phyloP scores from a whole-genome alignment of 2,329 filamentous ascomycete genomes.

The Akanthomyces uredinophilus region DNA sequence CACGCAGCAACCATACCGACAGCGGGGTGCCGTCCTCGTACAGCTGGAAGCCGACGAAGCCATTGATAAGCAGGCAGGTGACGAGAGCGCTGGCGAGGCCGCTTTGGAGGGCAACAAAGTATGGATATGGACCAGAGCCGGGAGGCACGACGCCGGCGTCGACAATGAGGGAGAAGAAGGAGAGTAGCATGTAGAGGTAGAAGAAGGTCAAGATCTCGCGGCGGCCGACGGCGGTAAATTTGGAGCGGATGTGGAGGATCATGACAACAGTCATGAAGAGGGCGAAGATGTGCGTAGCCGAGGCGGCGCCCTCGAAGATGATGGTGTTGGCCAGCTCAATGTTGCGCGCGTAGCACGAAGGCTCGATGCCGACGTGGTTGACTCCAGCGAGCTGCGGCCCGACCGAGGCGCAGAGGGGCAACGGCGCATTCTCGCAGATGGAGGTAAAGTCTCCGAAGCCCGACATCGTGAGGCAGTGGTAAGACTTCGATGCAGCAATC shows the following conservation, averaged over 20 bases:
- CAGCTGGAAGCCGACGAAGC: constrained; percentile 95
- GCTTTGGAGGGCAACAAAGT: constrained; percentile 84
- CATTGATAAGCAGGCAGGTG: constrained; percentile 89
- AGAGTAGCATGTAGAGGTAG: constrained; percentile 91
- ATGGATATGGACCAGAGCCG: constrained; percentile 73
- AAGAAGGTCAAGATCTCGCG: constrained; percentile 83
- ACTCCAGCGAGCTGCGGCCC: constrained; percentile 67
- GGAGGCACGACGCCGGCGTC: constrained; percentile 90
- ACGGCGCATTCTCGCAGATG: constrained; percentile 77
- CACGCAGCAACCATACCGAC: constrained; percentile 86
- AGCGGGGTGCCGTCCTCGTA: constrained; percentile 95
- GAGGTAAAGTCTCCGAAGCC: constrained; percentile 86
- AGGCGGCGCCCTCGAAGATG: constrained; percentile 90
- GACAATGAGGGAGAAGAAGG: constrained; percentile 80
- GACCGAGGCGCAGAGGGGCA: constrained; percentile 83
- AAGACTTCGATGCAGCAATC: neutral
- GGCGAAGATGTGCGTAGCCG: constrained; percentile 86
- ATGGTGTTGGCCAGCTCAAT: constrained; percentile 97
- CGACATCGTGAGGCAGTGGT: constrained; percentile 49
- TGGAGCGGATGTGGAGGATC: constrained; percentile 88
- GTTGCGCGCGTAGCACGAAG: constrained; percentile 87
- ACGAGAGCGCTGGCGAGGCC: constrained; percentile 81
- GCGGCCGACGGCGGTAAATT: constrained; percentile 90
- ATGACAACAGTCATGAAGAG: constrained; percentile 93
- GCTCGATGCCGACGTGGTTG: constrained; percentile 71